phyloP scores from a whole-genome alignment of 2,329 filamentous ascomycete genomes.

The Nothomitra cinnamomea region DNA sequence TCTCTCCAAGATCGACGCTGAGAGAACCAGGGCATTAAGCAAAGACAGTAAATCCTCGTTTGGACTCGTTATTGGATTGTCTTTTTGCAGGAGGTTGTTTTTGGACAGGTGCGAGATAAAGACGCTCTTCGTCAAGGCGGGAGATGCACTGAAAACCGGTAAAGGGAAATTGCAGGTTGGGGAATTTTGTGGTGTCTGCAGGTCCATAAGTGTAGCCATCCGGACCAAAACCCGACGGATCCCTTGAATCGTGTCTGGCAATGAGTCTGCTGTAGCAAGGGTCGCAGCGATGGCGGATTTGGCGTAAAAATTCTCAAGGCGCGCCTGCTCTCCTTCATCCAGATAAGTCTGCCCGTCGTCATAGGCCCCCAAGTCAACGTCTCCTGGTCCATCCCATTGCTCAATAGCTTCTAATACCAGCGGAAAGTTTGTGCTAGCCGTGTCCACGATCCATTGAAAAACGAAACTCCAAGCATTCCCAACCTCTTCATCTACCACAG shows the following conservation, averaged over 20 bases:
- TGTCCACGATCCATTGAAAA: slow-evolving; percentile 47
- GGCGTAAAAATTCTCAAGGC: slow-evolving; percentile 47
- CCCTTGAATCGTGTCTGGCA: slow-evolving; percentile 38
- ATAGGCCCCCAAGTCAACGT: slow-evolving; percentile 49
- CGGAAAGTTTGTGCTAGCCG: slow-evolving; percentile 42
- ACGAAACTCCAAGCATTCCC: slow-evolving; percentile 22
- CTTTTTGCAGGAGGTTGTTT: slow-evolving; percentile 34
- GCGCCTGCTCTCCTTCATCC: slow-evolving; percentile 39
- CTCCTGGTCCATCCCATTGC: slow-evolving; percentile 57
- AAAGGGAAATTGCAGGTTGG: slow-evolving; percentile 12
- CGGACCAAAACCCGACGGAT: slow-evolving; percentile 44
- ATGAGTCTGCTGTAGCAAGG: slow-evolving; percentile 46
- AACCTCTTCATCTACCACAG: neutral
- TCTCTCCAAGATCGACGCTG: slow-evolving; percentile 25
- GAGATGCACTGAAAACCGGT: neutral
- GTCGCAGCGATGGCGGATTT: slow-evolving; percentile 50
- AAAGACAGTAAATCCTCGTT: slow-evolving; percentile 37
- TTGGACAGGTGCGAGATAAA: slow-evolving; percentile 21
- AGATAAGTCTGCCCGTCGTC: slow-evolving; percentile 35
- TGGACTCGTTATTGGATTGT: slow-evolving; percentile 50
- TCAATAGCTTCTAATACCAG: slow-evolving; percentile 46
- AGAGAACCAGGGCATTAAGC: slow-evolving; percentile 42
- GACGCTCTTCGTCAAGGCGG: neutral
- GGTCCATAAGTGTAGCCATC: slow-evolving; percentile 41
- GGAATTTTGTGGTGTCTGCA: slow-evolving; percentile 36